phyloP scores from a whole-genome alignment of 306 rosid genomes.

The Glycyrrhiza uralensis region DNA sequence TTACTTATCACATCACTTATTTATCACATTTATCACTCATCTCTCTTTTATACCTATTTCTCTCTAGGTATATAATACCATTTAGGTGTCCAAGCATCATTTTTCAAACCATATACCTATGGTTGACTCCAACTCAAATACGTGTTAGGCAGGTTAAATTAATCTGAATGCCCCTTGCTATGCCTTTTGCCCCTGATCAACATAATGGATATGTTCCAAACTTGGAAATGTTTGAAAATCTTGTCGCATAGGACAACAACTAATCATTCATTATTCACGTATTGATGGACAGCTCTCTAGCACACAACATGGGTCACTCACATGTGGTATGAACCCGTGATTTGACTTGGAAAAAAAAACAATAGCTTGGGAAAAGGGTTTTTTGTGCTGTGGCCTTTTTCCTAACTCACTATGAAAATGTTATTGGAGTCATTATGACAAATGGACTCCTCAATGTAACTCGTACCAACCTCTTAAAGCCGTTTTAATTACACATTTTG shows the following conservation, averaged over 20 bases:
- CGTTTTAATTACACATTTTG: background rate
- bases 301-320: conserved; percentile 12
- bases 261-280: conserved; percentile 19
- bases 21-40: too few species aligned
- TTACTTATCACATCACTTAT: too few species aligned
- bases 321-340: conserved; percentile 21
- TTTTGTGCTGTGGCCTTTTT: background rate
- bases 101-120: too few species aligned
- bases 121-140: background rate
- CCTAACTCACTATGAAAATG: background rate
- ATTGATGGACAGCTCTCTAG: conserved; percentile 18
- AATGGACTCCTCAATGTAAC: background rate
- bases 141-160: conserved; percentile 22
- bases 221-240: conserved; percentile 27
- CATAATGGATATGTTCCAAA: background rate
- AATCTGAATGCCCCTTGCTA: background rate
- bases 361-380: background rate
- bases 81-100: too few species aligned
- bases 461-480: conserved; percentile 23
- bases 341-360: conserved; percentile 25
- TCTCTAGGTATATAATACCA: too few species aligned
- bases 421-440: conserved; percentile 22
- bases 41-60: too few species aligned
- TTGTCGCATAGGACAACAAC: conserved; percentile 11
- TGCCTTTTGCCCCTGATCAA: background rate